Base-by-base conservation (phyloP, 2,329 filamentous ascomycete genomes). In the Ophiostoma himal-ulmi region DNA sequence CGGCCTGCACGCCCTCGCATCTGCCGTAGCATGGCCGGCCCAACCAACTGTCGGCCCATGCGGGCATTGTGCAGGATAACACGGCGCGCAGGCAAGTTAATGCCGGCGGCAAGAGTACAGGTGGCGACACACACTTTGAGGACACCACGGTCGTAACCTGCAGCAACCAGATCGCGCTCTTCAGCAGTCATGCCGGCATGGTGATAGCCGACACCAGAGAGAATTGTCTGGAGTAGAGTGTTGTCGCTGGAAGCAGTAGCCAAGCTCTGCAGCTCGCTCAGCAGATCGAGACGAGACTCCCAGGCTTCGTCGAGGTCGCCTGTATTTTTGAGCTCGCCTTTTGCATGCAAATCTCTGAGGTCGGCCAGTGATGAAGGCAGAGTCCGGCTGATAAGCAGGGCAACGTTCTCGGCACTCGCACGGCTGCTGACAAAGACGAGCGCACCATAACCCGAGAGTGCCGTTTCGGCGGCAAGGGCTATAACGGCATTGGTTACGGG, bases 41-140 rank as follows among this genome's bases (percentile, higher is more conserved):
- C 91, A n/a, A 93, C 86, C 67, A 93, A 81, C 65, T 93, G 90
- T 69, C 89, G 84, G 0, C 91, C 91, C 89, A 93, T 93, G 57
- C 89, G 85, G 39, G 89, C 90, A 72, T 88, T 89, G 76, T 92
- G 90, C 36, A 92, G 83, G 71, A 94, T 92, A 0, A 94, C 91
- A 74, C 91, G 83, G 69, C 91, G 83, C 8, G 91, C 91, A 17
- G 85, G 85, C 75, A 94, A 80, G 78, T 94, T 93, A 71, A 94
- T 92, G n/a, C 91, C 91, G 17, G 91, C 91, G n/a, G 91, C 91
- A 70, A 94, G 83, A 76, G 90, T 92, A 75, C 90, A 93, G 1
- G 91, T 94, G 52, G 91, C 91, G 20, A 92, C 87, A 69, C 92
- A 88, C 0, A 92, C 86, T 74, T 89, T 89, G 22, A 93, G 77